Evolutionary conservation across 148 eudicot species (phyloP), one percentile per base, ranked within the genome.

Genomic region (Linanthus parryae): DNA sequence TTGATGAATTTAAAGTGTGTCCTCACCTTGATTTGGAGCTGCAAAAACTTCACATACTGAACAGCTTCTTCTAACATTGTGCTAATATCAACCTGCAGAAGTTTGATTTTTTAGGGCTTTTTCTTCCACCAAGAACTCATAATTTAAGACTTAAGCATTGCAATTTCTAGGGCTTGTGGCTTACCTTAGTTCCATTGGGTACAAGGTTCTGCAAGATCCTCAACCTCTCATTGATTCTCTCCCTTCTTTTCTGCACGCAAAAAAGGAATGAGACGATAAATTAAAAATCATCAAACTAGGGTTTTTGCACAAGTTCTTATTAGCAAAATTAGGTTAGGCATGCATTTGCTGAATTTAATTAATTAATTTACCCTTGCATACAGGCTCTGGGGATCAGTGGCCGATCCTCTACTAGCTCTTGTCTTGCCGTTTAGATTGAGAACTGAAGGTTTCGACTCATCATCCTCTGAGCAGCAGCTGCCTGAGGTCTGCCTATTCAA

Each of bases 371-470:
- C 92, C 86, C 97, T 74, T 4, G 97, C 95, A 60, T 90, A 85
- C 55, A 86, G 80, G 67, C 97, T 86, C 46, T 91, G 98, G 21
- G 98, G 89, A 68, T 86, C 98, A 9, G 87, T 78, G 23, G 98
- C 98, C 8, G 89, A 69, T 0, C 94, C 95, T 56, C 84, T 58
- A 48, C 61, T 76, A 24, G 84, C 84, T 55, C 80, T 52, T 15
- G 78, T 54, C 57, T 81, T 86, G 8, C 82, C 84, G 44, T 41
- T 76, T 30, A 16, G 54, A 15, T 59, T 66, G 12, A 55, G 38
- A 30, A 49, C 11, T 19, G 24, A 18, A 18, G 15, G 4, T n/a
- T 15, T 48, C 27, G 16, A 6, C 29, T 19, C 55, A 29, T 12
- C 40, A 29, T 72, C 80, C 23, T 80, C 81, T 33, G 74, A 83